A percentile compares a stretch with the other conserved stretches of the same genome.
phyloP scores from a whole-genome alignment of 495 filamentous ascomycete genomes.

The Glarea lozoyensis region DNA sequence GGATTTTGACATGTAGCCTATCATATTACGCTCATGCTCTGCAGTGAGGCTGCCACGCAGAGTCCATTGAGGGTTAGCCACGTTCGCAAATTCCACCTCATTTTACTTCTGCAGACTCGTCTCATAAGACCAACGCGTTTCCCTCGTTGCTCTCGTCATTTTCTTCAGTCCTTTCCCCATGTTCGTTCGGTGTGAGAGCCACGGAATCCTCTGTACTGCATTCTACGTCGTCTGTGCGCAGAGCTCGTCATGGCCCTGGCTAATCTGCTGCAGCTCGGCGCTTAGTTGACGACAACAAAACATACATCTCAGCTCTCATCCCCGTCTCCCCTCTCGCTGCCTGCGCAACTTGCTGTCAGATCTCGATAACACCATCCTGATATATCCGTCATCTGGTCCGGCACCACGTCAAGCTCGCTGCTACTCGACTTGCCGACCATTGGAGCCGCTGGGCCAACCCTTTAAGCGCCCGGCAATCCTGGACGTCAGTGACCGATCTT shows the following conservation, averaged over 20 bases:
- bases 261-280: constrained; percentile 10
- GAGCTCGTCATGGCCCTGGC: constrained; percentile 7
- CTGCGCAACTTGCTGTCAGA: not conserved
- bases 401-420: not conserved
- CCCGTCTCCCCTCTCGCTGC: not conserved
- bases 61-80: constrained; percentile 22
- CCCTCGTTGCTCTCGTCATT: constrained; percentile 6
- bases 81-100: constrained; percentile 21
- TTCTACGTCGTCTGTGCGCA: constrained; percentile 9
- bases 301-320: constrained; percentile 2
- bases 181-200: constrained; percentile 2
- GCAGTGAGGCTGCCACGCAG: constrained; percentile 20
- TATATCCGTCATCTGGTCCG: not conserved
- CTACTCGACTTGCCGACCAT: not conserved
- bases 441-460: constrained; percentile 3
- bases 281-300: constrained; percentile 15
- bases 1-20: constrained; percentile 14
- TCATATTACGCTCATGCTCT: constrained; percentile 17
- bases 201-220: constrained; percentile 3
- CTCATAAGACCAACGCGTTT: constrained; percentile 16
- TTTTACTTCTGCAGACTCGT: constrained; percentile 8
- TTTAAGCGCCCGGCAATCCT: constrained; percentile 15
- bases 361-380: constrained; percentile 1
- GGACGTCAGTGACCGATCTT: constrained; percentile 2
- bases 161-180: constrained; percentile 2